Conservation (phyloP, 2,329 filamentous ascomycete species). For the Sporothrix humicola region DNA sequence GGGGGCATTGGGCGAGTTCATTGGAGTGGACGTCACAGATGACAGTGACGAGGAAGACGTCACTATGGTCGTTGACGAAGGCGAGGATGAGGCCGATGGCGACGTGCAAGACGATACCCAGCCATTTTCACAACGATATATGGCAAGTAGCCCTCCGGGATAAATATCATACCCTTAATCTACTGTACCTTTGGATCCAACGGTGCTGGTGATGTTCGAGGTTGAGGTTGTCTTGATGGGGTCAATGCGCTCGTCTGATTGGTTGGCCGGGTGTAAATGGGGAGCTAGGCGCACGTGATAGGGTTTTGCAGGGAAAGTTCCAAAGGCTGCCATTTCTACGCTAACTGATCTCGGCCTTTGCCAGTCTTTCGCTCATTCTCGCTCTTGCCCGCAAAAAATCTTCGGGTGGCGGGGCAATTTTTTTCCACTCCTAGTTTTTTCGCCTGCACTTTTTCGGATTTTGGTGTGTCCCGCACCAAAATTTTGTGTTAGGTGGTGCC, state of each 20-base stretch:
- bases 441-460: constrained; percentile 34
- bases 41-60: constrained; percentile 22
- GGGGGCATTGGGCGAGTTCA: neutral
- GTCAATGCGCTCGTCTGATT: neutral
- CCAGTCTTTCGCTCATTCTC: neutral
- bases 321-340: neutral
- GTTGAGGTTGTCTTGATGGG: neutral
- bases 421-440: constrained; percentile 35
- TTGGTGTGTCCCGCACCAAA: constrained; percentile 39
- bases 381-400: neutral
- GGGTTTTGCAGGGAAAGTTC: constrained; percentile 31
- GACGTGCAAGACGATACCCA: neutral
- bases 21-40: neutral
- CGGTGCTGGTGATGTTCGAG: neutral
- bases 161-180: neutral
- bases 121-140: neutral
- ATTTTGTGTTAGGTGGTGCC: constrained; percentile 33
- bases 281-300: constrained; percentile 35
- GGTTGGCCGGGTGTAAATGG: neutral
- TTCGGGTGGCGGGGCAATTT: constrained; percentile 29
- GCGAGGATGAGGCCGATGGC: neutral
- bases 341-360: constrained; percentile 4
- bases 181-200: neutral
- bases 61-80: neutral
- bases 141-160: constrained; percentile 31